Conservation (phyloP, 2,329 filamentous ascomycete genomes). For the Fusarium coicis region DNA sequence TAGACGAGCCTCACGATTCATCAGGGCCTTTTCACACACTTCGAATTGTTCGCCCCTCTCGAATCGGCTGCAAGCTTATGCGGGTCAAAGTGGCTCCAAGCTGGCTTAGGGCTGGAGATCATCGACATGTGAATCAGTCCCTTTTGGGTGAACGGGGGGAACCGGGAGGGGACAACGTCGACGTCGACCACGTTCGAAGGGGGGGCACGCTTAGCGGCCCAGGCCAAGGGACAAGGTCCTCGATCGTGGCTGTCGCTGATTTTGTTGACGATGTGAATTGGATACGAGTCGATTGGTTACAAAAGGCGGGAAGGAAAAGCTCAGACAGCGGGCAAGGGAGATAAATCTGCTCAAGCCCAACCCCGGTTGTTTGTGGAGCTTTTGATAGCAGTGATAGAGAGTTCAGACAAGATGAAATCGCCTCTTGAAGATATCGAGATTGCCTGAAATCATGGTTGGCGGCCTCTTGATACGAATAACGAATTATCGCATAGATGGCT, state of each 20-base stretch:
- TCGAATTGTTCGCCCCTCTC: constrained; percentile 14
- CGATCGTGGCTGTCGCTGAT: constrained; percentile 17
- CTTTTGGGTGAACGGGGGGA: constrained; percentile 31
- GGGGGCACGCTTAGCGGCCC: constrained; percentile 18
- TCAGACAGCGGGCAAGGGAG: constrained; percentile 21
- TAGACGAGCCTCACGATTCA: constrained; percentile 8
- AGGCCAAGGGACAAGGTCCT: constrained; percentile 9
- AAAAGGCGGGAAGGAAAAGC: constrained; percentile 14
- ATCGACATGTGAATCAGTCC: constrained; percentile 45
- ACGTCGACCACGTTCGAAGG: constrained; percentile 23
- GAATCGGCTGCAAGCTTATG: constrained; percentile 34
- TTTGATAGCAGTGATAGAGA: constrained; percentile 7
- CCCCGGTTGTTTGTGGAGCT: constrained; percentile 28
- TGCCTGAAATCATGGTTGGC: not conserved
- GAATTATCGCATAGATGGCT: constrained; percentile 22
- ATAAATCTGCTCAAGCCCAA: constrained; percentile 32
- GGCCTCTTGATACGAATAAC: constrained; percentile 3
- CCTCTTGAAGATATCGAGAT: constrained; percentile 4
- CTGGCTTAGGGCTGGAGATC: constrained; percentile 43
- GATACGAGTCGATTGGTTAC: constrained; percentile 28
- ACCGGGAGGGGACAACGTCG: constrained; percentile 36
- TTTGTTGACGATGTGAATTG: constrained; percentile 39
- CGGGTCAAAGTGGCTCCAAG: constrained; percentile 34
- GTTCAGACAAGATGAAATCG: not conserved
- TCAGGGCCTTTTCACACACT: not conserved